Evolutionary conservation across 495 filamentous ascomycete species (phyloP).

Genomic region (Talaromyces trachyspermus): DNA sequence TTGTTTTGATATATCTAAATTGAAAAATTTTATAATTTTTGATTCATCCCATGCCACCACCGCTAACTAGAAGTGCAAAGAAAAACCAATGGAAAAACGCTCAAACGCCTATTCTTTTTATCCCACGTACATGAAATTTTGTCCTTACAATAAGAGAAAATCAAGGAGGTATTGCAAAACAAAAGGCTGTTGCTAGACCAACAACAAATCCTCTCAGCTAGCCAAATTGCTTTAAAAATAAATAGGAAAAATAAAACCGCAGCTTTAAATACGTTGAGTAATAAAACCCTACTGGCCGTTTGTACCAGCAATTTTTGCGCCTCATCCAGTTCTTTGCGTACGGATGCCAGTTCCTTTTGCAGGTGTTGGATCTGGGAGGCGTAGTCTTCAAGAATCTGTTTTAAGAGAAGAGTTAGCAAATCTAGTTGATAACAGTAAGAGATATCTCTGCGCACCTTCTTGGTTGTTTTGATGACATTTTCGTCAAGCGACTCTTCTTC

Average conservation of each 20-base stretch:
- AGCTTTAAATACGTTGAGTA: too few relatives aligned
- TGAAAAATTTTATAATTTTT: background rate
- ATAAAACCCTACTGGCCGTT: background rate
- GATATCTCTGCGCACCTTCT: slow-evolving; percentile 70
- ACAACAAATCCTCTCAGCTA: too few relatives aligned
- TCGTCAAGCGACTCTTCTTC: slow-evolving; percentile 60
- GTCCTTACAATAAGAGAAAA: too few relatives aligned
- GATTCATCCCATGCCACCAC: background rate
- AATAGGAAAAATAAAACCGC: too few relatives aligned
- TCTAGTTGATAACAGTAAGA: background rate
- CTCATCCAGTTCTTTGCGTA: slow-evolving; percentile 71
- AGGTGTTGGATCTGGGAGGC: slow-evolving; percentile 80
- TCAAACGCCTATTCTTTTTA: slow-evolving; percentile 4
- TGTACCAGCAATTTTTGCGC: slow-evolving; percentile 48
- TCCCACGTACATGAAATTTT: too few relatives aligned
- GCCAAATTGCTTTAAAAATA: too few relatives aligned
- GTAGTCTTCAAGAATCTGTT: slow-evolving; percentile 82
- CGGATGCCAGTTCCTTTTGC: slow-evolving; percentile 69
- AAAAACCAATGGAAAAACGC: slow-evolving; percentile 1
- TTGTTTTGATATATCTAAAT: background rate
- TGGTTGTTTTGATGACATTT: slow-evolving; percentile 68
- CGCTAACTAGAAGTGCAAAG: background rate
- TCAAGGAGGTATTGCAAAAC: background rate
- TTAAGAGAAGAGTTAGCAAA: slow-evolving; percentile 10
- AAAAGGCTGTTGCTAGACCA: background rate